phyloP scores from a whole-genome alignment of 129 eudicot genomes.

The Chrysanthemum seticuspe region DNA sequence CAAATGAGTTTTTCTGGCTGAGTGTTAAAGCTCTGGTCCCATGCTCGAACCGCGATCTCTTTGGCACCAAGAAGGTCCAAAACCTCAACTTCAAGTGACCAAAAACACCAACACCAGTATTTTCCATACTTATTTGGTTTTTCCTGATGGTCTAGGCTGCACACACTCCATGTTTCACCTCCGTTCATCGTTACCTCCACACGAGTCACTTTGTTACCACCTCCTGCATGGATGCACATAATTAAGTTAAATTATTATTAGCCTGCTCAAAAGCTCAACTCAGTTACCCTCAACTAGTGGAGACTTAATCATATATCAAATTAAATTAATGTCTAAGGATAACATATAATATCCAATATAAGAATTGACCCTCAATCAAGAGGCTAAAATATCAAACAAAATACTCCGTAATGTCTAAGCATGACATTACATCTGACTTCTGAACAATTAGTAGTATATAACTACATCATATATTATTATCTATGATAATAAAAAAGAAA shows the following conservation, averaged over 20 bases:
- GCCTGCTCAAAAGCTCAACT: too few relatives aligned
- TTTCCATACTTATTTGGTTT: conserved; percentile 80
- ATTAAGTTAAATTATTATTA: not conserved
- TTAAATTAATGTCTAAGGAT: too few relatives aligned
- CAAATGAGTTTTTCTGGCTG: conserved; percentile 97
- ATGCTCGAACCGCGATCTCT: conserved; percentile 91
- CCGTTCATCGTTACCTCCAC: conserved; percentile 95
- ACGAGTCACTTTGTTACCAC: conserved; percentile 92
- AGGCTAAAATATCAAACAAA: not conserved
- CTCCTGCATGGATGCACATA: conserved; percentile 42
- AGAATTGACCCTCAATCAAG: conserved; percentile 11
- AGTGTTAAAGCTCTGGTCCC: conserved; percentile 90
- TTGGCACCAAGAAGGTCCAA: conserved; percentile 79
- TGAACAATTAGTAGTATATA: too few relatives aligned
- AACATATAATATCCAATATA: not conserved
- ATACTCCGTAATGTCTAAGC: too few relatives aligned
- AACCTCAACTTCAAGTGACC: conserved; percentile 94
- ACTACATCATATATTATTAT: too few relatives aligned
- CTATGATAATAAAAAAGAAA: too few relatives aligned
- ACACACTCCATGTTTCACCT: conserved; percentile 82
- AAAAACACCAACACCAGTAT: conserved; percentile 99
- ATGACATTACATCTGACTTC: too few relatives aligned
- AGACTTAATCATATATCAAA: too few relatives aligned
- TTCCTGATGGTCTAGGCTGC: conserved; percentile 64
- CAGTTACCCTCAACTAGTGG: too few relatives aligned